A percentile compares a stretch with the other conserved stretches of the same genome.
phyloP scores from a whole-genome alignment of 2,329 filamentous ascomycete genomes.

The Colletotrichum siamense region DNA sequence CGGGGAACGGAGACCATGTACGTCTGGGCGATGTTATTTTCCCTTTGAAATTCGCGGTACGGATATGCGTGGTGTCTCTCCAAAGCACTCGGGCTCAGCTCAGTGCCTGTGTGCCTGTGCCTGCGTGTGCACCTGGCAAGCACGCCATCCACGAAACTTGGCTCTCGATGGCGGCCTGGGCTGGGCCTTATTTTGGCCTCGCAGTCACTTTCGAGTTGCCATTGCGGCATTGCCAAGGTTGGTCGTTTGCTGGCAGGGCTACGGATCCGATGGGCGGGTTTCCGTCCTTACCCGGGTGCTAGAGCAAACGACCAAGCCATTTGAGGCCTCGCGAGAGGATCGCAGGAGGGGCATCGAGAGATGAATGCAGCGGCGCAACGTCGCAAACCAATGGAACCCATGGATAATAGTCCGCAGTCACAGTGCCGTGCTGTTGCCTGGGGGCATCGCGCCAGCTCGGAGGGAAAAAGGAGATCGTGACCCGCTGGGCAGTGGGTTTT shows the following conservation, averaged over 20 bases:
- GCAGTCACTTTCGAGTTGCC: background rate
- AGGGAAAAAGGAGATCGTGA: background rate
- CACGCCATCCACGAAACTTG: constrained; percentile 11
- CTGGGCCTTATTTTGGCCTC: background rate
- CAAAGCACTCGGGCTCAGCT: background rate
- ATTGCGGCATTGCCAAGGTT: background rate
- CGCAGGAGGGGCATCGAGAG: background rate
- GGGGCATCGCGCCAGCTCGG: background rate
- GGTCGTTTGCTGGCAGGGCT: background rate
- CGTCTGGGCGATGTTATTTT: background rate
- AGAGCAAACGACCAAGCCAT: background rate
- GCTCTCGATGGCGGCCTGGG: background rate
- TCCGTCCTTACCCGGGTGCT: background rate
- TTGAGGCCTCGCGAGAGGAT: background rate
- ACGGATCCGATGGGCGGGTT: background rate
- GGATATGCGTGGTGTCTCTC: background rate
- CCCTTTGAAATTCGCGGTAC: background rate
- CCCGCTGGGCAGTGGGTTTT: background rate
- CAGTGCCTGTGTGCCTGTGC: background rate
- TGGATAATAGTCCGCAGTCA: background rate
- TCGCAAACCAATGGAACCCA: background rate
- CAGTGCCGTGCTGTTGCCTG: background rate
- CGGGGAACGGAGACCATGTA: background rate
- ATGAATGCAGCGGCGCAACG: background rate
- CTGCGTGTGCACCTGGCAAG: background rate